phyloP scores from a whole-genome alignment of 148 eudicot genomes.

The Gaultheria prostrata region DNA sequence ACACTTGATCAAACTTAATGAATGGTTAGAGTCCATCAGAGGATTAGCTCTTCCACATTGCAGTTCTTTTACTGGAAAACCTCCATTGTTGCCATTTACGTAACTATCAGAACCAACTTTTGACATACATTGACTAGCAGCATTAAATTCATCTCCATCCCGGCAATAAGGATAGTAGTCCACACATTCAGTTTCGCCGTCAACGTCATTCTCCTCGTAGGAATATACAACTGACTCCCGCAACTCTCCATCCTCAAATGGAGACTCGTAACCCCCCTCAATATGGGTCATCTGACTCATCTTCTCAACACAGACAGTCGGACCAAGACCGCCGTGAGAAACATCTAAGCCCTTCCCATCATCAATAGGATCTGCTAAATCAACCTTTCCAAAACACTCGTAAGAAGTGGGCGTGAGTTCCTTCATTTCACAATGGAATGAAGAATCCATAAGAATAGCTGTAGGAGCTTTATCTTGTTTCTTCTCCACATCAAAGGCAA shows the following conservation, averaged over 20 bases:
- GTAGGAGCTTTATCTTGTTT: slow-evolving; percentile 14
- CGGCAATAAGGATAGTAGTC: slow-evolving; percentile 55
- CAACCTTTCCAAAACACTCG: slow-evolving; percentile 20
- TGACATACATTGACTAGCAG: slow-evolving; percentile 33
- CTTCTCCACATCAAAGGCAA: slow-evolving; percentile 3
- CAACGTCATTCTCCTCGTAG: slow-evolving; percentile 54
- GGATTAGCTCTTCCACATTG: slow-evolving; percentile 8
- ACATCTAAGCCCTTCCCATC: slow-evolving; percentile 26
- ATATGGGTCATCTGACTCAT: slow-evolving; percentile 6
- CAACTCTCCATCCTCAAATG: slow-evolving; percentile 75
- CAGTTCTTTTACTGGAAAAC: background rate
- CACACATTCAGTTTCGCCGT: slow-evolving; percentile 52
- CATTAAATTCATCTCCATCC: slow-evolving; percentile 38
- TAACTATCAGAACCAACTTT: slow-evolving; percentile 37
- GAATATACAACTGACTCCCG: slow-evolving; percentile 40
- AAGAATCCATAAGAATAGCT: slow-evolving; percentile 6
- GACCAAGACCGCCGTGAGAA: slow-evolving; percentile 31
- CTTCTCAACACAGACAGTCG: slow-evolving; percentile 18
- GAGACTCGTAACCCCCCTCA: slow-evolving; percentile 60
- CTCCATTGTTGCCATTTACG: slow-evolving; percentile 22
- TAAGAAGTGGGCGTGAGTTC: background rate
- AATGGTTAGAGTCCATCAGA: slow-evolving; percentile 16
- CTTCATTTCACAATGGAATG: slow-evolving; percentile 11
- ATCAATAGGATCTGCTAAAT: slow-evolving; percentile 20
- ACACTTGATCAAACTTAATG: slow-evolving; percentile 7